A percentile compares a stretch with the other conserved stretches of the same genome.
Evolutionary conservation across 352 stramenopile species (phyloP).

Genomic region (Phytophthora syringae): DNA sequence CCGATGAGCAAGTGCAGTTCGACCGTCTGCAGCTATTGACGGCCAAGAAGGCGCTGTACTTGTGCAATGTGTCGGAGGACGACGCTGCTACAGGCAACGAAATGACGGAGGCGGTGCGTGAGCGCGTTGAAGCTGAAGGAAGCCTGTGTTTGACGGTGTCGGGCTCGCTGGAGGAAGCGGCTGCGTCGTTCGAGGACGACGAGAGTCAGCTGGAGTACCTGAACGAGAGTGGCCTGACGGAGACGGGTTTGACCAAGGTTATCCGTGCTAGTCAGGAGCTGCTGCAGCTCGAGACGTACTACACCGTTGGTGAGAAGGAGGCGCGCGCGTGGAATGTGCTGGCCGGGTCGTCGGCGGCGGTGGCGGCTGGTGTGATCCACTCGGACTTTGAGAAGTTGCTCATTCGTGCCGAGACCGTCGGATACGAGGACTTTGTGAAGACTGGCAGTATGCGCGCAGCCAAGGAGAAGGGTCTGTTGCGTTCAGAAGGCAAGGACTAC

Average conservation of each 20-base stretch:
- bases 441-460: constrained; percentile 93
- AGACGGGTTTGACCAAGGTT: constrained; percentile 85
- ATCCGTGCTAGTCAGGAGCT: constrained; percentile 93
- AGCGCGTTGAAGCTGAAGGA: constrained; percentile 72
- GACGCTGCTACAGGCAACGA: constrained; percentile 95
- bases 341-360: constrained; percentile 71
- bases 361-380: constrained; percentile 85
- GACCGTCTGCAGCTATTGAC: constrained; percentile 88
- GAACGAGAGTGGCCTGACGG: constrained; percentile 74
- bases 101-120: constrained; percentile 87
- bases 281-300: constrained; percentile 97
- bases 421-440: constrained; percentile 96
- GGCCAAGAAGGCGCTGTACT: constrained; percentile 96
- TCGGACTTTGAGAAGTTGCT: constrained; percentile 90
- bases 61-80: constrained; percentile 97
- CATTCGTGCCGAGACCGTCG: constrained; percentile 94
- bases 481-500: constrained; percentile 98
- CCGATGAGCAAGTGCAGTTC: constrained; percentile 88
- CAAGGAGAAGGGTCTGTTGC: constrained; percentile 94
- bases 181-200: constrained; percentile 85
- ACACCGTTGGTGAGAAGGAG: constrained; percentile 92
- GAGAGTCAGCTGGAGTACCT: constrained; percentile 96
- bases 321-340: constrained; percentile 85
- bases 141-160: constrained; percentile 80
- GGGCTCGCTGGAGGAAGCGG: constrained; percentile 78